Evolutionary conservation across 2,329 filamentous ascomycete genomes (phyloP).

Genomic region (Acrodontium crateriforme): DNA sequence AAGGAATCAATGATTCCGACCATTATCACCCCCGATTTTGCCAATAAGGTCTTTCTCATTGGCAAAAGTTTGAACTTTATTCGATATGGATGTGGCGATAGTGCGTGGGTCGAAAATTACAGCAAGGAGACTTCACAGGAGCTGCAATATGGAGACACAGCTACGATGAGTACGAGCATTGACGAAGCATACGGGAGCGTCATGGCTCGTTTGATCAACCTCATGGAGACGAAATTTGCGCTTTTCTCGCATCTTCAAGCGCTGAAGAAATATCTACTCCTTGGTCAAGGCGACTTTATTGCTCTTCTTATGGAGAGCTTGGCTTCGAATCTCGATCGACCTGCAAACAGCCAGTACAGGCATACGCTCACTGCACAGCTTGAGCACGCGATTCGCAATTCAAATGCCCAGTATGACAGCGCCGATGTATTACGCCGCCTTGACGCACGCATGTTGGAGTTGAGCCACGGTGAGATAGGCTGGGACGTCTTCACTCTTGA

Average conservation of each 20-base stretch:
- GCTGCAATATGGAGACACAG: conserved; percentile 82
- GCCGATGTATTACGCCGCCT: conserved; percentile 81
- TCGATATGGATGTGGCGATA: conserved; percentile 84
- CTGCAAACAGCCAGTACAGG: conserved; percentile 91
- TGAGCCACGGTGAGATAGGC: conserved; percentile 91
- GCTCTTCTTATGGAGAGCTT: conserved; percentile 93
- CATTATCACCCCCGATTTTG: conserved; percentile 86
- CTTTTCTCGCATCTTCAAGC: conserved; percentile 84
- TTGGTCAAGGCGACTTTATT: conserved; percentile 95
- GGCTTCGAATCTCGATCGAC: conserved; percentile 80
- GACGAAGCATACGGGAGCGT: conserved; percentile 96
- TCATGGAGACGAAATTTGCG: conserved; percentile 93
- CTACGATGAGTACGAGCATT: conserved; percentile 80
- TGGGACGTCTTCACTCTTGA: conserved; percentile 99
- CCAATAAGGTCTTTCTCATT: conserved; percentile 91
- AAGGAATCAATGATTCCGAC: conserved; percentile 76
- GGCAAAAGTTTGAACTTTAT: conserved; percentile 98
- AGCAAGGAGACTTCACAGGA: conserved; percentile 88
- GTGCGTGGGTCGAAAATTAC: conserved; percentile 89
- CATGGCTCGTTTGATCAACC: conserved; percentile 82
- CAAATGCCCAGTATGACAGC: conserved; percentile 90
- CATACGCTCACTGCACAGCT: conserved; percentile 96
- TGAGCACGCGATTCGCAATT: conserved; percentile 91
- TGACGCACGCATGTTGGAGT: conserved; percentile 94
- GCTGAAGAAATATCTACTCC: conserved; percentile 83